These are phyloP conservation scores for Aurifilum marmelostoma DNA, from an alignment of 2,329 filamentous ascomycete species.

Conservation along the genomic window DNA sequence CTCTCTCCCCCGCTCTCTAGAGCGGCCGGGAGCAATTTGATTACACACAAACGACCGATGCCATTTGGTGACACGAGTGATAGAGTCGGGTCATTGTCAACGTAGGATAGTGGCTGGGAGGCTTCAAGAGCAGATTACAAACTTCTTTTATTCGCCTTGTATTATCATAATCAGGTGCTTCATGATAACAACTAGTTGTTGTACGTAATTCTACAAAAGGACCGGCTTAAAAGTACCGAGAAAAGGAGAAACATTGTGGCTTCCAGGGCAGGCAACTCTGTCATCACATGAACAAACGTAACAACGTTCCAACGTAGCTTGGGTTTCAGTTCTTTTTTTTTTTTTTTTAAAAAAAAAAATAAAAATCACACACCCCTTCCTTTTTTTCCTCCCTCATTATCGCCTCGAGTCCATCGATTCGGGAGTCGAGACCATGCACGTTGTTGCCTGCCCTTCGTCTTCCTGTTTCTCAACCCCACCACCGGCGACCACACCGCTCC, in stretches of 20 bases:
- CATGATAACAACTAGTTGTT: background rate
- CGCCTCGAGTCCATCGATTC: background rate
- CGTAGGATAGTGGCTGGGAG: background rate
- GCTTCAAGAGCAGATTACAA: background rate
- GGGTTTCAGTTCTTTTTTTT: background rate
- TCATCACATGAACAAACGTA: background rate
- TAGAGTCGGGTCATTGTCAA: background rate
- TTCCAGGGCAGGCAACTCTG: background rate
- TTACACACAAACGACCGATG: too few relatives aligned
- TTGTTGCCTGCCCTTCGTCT: background rate
- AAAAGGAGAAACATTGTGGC: background rate
- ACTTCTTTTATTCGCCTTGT: background rate
- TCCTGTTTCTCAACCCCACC: background rate
- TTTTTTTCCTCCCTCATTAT: background rate
- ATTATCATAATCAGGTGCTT: too few relatives aligned
- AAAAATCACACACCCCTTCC: too few relatives aligned
- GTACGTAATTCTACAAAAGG: background rate
- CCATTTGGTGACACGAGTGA: background rate
- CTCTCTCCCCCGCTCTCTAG: too few relatives aligned
- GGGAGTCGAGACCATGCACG: background rate
- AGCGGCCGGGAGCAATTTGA: background rate
- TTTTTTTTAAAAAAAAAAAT: too few relatives aligned
- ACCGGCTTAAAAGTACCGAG: background rate
- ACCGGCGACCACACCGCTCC: background rate
- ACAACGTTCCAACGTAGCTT: background rate